A percentile compares a stretch with the other conserved stretches of the same genome.
Conservation (phyloP, 805 yeast genomes). For the Spathaspora passalidarum region DNA sequence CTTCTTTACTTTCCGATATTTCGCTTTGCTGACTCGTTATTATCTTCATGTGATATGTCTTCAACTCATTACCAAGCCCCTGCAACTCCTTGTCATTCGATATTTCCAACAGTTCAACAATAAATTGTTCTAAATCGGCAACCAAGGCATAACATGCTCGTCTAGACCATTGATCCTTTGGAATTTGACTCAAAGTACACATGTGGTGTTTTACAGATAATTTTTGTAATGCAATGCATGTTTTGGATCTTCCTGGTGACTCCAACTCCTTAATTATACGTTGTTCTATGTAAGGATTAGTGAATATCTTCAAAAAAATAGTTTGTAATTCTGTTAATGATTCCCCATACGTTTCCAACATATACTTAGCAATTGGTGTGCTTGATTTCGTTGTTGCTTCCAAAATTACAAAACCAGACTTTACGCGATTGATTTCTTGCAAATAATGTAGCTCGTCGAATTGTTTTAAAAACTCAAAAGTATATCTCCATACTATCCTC, state of each 20-base stretch:
- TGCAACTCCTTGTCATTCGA: background rate
- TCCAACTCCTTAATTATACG: constrained; percentile 10
- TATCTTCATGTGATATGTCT: background rate
- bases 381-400: constrained; percentile 25
- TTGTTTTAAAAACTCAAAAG: constrained; percentile 29
- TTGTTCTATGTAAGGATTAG: constrained; percentile 13
- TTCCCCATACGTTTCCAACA: constrained; percentile 13
- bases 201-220: constrained; percentile 30
- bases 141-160: constrained; percentile 18
- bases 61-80: background rate
- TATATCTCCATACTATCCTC: constrained; percentile 40
- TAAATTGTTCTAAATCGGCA: constrained; percentile 11
- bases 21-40: background rate
- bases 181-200: constrained; percentile 15
- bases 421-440: constrained; percentile 15
- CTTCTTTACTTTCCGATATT: background rate
- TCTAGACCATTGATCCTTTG: constrained; percentile 27
- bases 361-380: constrained; percentile 10
- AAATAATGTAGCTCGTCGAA: constrained; percentile 23
- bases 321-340: constrained; percentile 21
- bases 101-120: background rate
- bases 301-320: constrained; percentile 22
- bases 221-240: constrained; percentile 27
- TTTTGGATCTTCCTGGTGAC: constrained; percentile 8
- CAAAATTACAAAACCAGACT: constrained; percentile 36